Evolutionary conservation across 805 yeast genomes (phyloP).

Genomic region (Candida nanaspora): DNA sequence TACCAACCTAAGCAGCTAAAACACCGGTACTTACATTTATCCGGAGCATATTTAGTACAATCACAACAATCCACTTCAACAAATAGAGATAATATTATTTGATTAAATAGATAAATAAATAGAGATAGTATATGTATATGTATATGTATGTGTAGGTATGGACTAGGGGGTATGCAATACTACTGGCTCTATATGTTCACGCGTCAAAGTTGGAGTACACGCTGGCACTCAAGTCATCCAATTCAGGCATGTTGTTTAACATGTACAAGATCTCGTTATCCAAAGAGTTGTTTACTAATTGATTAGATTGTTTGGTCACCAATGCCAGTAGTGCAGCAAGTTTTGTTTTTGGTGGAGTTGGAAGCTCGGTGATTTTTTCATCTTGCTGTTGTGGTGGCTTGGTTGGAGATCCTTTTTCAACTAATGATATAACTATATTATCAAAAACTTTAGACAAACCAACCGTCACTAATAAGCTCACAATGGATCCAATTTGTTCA

Average conservation of each 20-base stretch:
- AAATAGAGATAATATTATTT: no score
- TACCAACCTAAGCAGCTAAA: no score
- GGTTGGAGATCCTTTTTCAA: conserved; percentile 6
- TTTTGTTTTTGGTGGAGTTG: conserved; percentile 26
- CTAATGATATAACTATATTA: conserved; percentile 25
- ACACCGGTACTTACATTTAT: no score
- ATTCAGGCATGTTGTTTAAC: conserved; percentile 48
- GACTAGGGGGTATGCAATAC: no score
- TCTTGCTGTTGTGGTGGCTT: background rate
- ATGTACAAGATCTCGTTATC: conserved; percentile 25
- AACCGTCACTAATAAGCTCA: conserved; percentile 31
- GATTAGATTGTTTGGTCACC: conserved; percentile 54
- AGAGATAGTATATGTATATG: no score
- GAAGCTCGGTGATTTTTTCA: background rate
- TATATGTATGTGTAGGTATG: no score
- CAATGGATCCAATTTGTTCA: conserved; percentile 22
- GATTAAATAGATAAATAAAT: background rate
- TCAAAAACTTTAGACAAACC: conserved; percentile 42
- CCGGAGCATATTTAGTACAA: no score
- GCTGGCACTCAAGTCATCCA: conserved; percentile 84
- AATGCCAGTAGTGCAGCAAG: conserved; percentile 69
- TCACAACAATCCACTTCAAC: no score
- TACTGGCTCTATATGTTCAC: background rate
- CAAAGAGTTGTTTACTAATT: conserved; percentile 21
- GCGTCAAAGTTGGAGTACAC: conserved; percentile 71